Base-by-base conservation (phyloP, 2,329 filamentous ascomycete species). In the Aspergillus sojae region DNA sequence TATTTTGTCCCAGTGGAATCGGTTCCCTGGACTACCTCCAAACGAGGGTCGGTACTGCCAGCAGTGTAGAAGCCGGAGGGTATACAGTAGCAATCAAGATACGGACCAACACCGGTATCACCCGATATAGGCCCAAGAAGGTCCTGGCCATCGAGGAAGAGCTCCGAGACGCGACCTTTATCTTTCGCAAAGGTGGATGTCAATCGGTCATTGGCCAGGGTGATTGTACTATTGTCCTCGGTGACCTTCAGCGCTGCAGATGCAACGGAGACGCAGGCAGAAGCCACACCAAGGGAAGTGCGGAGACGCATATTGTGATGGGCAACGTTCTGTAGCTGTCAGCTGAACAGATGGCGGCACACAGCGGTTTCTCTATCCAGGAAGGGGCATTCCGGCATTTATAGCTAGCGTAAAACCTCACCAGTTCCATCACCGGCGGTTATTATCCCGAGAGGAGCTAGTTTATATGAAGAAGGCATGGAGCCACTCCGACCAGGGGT, bases 31-130 rank as follows among this genome's bases (percentile, higher is more conserved):
- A 86, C 82, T 7, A 88, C 77, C 62, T 83, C 74, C 68, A 84
- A 86, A 2, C 74, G 79, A 0, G 84, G 81, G 5, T 75, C 78
- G 5, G 81, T 82, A 5, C 77, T 77, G 0, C 86, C 86, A 0
- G 87, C 85, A 0, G 86, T 89, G 76, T 86, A 89, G 69, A 83
- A 84, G 0, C 87, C 87, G 0, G 79, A 80, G 1, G 86, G 85
- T 0, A 80, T 85, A 70, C 87, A 89, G 74, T 89, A 87, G 71
- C 87, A 89, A 72, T 89, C 87, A 6, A 89, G 82, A 69, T 89
- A 88, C 1, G 86, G 84, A 0, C 85, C 84, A 30, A 83, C 79
- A 2, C 86, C 86, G 5, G 74, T 80, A 21, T 77, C 77, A 21
- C 80, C 81, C n/a, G 75, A 70, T 39, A 68, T 65, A 4, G 66